Conservation (phyloP, 108 stramenopile genomes). For the Cyclotella choctawhatcheeana region DNA sequence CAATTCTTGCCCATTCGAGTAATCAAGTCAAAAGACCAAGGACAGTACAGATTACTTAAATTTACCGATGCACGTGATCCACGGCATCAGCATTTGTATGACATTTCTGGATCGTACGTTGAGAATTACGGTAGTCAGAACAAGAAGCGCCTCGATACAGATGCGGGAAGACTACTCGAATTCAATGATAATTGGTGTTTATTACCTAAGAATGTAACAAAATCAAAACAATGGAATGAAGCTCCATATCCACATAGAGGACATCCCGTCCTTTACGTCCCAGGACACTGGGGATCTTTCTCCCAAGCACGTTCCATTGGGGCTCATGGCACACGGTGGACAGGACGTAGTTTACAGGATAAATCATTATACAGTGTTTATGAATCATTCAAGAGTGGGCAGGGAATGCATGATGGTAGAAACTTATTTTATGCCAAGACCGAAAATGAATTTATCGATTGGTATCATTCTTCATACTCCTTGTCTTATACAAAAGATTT, state of each 20-base stretch:
- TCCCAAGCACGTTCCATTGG: slow-evolving; percentile 75
- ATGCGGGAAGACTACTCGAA: slow-evolving; percentile 34
- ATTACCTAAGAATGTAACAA: slow-evolving; percentile 15
- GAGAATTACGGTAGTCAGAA: slow-evolving; percentile 37
- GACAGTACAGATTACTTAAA: slow-evolving; percentile 66
- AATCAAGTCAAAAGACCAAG: slow-evolving; percentile 16
- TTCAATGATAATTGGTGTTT: slow-evolving; percentile 45
- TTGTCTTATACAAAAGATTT: slow-evolving; percentile 37
- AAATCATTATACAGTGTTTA: slow-evolving; percentile 29
- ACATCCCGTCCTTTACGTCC: slow-evolving; percentile 73
- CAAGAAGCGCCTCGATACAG: background rate
- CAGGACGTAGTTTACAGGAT: slow-evolving; percentile 17
- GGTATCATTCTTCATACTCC: slow-evolving; percentile 12
- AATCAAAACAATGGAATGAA: slow-evolving; percentile 12
- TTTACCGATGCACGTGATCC: slow-evolving; percentile 83
- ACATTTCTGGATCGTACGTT: slow-evolving; percentile 25
- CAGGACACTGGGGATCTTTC: slow-evolving; percentile 85
- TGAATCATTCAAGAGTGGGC: slow-evolving; percentile 26
- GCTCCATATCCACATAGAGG: slow-evolving; percentile 40
- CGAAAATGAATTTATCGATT: slow-evolving; percentile 14
- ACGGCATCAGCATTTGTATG: slow-evolving; percentile 40
- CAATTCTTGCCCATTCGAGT: slow-evolving; percentile 45
- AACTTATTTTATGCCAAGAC: background rate
- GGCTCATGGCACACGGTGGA: slow-evolving; percentile 82
- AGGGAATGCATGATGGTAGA: slow-evolving; percentile 38